These are phyloP conservation scores for Monilinia polystroma DNA, from an alignment of 2,329 filamentous ascomycete species.

Conservation along the genomic window DNA sequence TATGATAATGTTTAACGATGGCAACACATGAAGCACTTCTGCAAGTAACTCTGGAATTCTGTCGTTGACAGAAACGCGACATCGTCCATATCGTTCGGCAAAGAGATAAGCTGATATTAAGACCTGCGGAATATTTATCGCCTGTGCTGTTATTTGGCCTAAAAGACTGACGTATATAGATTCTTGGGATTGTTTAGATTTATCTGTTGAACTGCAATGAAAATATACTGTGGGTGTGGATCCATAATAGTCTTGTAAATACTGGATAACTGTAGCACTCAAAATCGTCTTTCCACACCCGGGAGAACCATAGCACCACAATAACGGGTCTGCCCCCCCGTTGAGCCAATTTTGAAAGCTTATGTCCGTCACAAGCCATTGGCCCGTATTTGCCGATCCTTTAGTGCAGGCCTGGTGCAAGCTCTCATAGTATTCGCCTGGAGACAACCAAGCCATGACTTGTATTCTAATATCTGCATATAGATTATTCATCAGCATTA, in stretches of 20 bases:
- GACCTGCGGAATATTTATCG: neutral
- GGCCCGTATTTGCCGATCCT: conserved; percentile 17
- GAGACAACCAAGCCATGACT: conserved; percentile 21
- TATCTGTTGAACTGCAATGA: conserved; percentile 20
- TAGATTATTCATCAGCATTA: conserved; percentile 11
- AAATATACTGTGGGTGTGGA: conserved; percentile 19
- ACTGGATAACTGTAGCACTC: conserved; percentile 16
- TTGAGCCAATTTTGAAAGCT: conserved; percentile 20
- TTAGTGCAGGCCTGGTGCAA: conserved; percentile 20
- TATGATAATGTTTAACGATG: conserved; percentile 18
- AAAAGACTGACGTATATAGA: conserved; percentile 18
- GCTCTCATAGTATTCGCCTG: conserved; percentile 17
- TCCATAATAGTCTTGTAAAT: conserved; percentile 8
- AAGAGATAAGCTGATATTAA: conserved; percentile 19
- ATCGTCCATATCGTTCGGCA: conserved; percentile 19
- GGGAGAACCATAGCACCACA: conserved; percentile 23
- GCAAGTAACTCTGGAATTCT: conserved; percentile 6
- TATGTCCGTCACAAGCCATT: conserved; percentile 14
- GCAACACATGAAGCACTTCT: conserved; percentile 9
- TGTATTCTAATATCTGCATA: conserved; percentile 8
- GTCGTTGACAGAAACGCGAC: conserved; percentile 19
- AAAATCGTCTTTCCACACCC: conserved; percentile 22
- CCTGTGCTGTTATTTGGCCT: conserved; percentile 11
- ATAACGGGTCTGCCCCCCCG: neutral
- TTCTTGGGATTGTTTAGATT: conserved; percentile 16